Conservation (phyloP, 2,329 filamentous ascomycete genomes). For the Alternaria tenuissima region DNA sequence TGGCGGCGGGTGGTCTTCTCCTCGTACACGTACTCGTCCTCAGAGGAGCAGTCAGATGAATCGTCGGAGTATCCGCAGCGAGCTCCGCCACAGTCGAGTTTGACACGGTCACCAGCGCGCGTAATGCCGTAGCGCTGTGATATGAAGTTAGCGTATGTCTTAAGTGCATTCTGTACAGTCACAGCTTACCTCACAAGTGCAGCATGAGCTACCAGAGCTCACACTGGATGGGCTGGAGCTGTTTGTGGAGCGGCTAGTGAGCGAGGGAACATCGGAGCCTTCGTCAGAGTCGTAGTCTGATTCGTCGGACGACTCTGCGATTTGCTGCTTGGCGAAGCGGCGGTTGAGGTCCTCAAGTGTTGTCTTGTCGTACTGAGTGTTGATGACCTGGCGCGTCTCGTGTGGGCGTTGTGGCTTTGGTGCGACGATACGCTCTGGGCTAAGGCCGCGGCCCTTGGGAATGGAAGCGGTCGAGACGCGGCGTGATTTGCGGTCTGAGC, state of each 20-base stretch:
- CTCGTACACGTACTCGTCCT: conserved; percentile 66
- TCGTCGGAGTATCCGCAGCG: conserved; percentile 85
- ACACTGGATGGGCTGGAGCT: conserved; percentile 70
- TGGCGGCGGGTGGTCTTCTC: conserved; percentile 58
- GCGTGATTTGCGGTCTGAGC: conserved; percentile 55
- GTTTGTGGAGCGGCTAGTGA: conserved; percentile 74
- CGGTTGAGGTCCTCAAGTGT: conserved; percentile 80
- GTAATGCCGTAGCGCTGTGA: conserved; percentile 87
- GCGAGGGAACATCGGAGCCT: conserved; percentile 77
- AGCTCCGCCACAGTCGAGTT: conserved; percentile 91
- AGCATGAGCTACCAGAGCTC: conserved; percentile 64
- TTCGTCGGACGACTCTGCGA: conserved; percentile 53
- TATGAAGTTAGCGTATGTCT: neutral
- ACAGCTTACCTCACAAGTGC: conserved; percentile 76
- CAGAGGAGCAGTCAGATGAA: conserved; percentile 73
- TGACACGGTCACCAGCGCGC: conserved; percentile 88
- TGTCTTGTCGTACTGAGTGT: conserved; percentile 78
- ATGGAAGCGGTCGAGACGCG: conserved; percentile 69
- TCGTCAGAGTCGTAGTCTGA: conserved; percentile 71
- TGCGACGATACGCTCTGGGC: conserved; percentile 86
- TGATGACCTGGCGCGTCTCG: conserved; percentile 85
- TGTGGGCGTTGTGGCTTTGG: conserved; percentile 90
- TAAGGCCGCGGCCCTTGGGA: conserved; percentile 87
- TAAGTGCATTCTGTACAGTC: neutral
- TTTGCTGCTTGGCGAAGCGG: conserved; percentile 77